Evolutionary conservation across 2,329 filamentous ascomycete genomes (phyloP).

Genomic region (Botrytis hyacinthi): DNA sequence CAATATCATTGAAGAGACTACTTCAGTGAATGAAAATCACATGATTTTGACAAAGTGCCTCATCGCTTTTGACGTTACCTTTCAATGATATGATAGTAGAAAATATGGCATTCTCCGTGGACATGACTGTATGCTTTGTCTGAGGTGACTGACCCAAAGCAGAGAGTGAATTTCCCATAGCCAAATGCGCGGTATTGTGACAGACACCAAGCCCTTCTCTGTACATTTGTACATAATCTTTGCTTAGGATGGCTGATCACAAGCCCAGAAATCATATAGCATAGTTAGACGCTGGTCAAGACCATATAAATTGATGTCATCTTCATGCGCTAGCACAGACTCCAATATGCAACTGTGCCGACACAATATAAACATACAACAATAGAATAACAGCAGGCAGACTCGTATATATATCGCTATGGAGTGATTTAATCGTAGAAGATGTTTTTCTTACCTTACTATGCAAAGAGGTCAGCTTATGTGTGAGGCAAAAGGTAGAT

Average conservation of each 20-base stretch:
- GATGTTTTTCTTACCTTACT: neutral
- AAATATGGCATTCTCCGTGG: no score
- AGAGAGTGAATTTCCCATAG: neutral
- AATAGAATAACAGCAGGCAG: neutral
- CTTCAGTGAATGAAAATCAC: neutral
- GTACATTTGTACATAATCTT: neutral
- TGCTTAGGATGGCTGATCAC: neutral
- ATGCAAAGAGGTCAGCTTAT: neutral
- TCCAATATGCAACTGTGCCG: neutral
- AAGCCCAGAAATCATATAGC: no score
- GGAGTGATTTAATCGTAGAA: no score
- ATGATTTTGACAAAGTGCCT: neutral
- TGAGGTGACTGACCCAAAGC: neutral
- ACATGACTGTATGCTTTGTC: neutral
- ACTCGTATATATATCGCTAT: no score
- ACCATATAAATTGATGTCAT: neutral
- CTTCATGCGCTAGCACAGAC: neutral
- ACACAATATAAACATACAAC: neutral
- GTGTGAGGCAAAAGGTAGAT: neutral
- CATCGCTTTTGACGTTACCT: neutral
- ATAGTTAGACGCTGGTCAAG: neutral
- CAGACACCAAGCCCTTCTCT: neutral
- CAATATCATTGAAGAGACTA: neutral
- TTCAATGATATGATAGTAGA: neutral
- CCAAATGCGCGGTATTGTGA: neutral